Evolutionary conservation across 352 stramenopile species (phyloP).

Genomic region (Phytophthora sojae): DNA sequence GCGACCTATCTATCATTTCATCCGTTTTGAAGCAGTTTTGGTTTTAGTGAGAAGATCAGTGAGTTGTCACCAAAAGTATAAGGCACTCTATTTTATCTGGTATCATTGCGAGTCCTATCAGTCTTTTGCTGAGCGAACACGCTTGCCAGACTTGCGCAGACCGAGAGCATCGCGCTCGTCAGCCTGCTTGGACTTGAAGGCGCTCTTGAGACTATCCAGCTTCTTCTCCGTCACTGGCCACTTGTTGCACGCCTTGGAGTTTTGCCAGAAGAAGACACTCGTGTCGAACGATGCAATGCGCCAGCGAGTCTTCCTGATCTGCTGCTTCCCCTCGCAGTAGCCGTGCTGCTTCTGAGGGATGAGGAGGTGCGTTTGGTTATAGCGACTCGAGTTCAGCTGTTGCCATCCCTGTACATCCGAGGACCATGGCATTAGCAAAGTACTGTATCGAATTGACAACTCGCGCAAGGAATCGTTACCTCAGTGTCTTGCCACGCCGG

Average conservation of each 20-base stretch:
- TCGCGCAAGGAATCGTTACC: slow-evolving; percentile 26
- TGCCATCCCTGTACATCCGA: slow-evolving; percentile 68
- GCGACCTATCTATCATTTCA: slow-evolving; percentile 9
- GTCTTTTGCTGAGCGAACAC: slow-evolving; percentile 48
- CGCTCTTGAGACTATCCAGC: slow-evolving; percentile 56
- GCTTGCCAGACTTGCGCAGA: slow-evolving; percentile 77
- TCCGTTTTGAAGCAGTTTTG: slow-evolving; percentile 28
- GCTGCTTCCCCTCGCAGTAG: slow-evolving; percentile 93
- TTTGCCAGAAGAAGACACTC: slow-evolving; percentile 97
- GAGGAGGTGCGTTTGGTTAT: slow-evolving; percentile 75
- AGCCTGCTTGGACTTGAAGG: slow-evolving; percentile 85
- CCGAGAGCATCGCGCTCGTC: slow-evolving; percentile 73
- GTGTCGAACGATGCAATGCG: slow-evolving; percentile 95
- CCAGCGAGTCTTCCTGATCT: slow-evolving; percentile 89
- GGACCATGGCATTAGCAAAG: slow-evolving; percentile 1
- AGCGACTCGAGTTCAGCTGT: slow-evolving; percentile 76
- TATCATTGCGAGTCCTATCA: slow-evolving; percentile 11
- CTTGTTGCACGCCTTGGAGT: slow-evolving; percentile 73
- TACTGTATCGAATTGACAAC: too few species aligned
- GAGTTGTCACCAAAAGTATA: slow-evolving; percentile 3
- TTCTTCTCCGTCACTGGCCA: slow-evolving; percentile 75
- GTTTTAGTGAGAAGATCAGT: slow-evolving; percentile 14
- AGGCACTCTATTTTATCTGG: slow-evolving; percentile 28
- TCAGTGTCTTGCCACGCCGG: slow-evolving; percentile 88
- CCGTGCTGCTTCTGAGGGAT: slow-evolving; percentile 89